Percentiles rank a stretch among this genome's conserved stretches.
Evolutionary conservation across 495 filamentous ascomycete species (phyloP).

Genomic region (Aspergillus nidulans): DNA sequence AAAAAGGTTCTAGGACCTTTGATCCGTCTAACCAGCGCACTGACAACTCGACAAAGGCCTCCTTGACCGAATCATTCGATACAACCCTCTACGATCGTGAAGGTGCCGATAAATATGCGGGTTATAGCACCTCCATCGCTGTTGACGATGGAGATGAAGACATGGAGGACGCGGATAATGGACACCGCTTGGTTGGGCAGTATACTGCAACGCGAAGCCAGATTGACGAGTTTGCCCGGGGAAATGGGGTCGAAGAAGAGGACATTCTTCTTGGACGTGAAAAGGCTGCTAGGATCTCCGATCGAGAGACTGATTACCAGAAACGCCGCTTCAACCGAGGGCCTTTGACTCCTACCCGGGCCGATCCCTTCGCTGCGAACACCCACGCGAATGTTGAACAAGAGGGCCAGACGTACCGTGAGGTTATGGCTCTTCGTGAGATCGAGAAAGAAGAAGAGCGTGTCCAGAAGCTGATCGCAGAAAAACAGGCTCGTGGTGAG

Average conservation of each 20-base stretch:
- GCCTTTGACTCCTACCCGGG: conserved; percentile 75
- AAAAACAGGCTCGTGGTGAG: conserved; percentile 64
- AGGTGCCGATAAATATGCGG: conserved; percentile 76
- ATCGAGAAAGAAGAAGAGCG: conserved; percentile 93
- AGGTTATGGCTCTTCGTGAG: conserved; percentile 87
- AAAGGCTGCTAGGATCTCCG: conserved; percentile 81
- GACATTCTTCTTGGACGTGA: conserved; percentile 85
- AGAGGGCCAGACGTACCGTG: conserved; percentile 77
- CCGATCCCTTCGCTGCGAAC: conserved; percentile 81
- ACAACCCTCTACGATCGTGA: conserved; percentile 85
- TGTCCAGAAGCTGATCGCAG: conserved; percentile 73
- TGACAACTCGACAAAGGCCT: conserved; percentile 89
- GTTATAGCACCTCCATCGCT: conserved; percentile 87
- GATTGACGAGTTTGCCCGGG: conserved; percentile 90
- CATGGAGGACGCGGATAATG: conserved; percentile 70
- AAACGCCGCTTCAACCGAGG: conserved; percentile 87
- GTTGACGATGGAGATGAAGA: conserved; percentile 78
- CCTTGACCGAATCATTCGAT: conserved; percentile 91
- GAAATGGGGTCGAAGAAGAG: conserved; percentile 82
- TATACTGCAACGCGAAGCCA: conserved; percentile 90
- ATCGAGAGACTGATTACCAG: conserved; percentile 96
- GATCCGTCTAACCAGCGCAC: conserved; percentile 82
- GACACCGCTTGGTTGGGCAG: conserved; percentile 82
- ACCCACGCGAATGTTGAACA: conserved; percentile 60
- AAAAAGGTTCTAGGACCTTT: conserved; percentile 84